These are phyloP conservation scores for Coemansia sp. DNA, from an alignment of 192 early-diverging fungal species.

Conservation along the genomic window DNA sequence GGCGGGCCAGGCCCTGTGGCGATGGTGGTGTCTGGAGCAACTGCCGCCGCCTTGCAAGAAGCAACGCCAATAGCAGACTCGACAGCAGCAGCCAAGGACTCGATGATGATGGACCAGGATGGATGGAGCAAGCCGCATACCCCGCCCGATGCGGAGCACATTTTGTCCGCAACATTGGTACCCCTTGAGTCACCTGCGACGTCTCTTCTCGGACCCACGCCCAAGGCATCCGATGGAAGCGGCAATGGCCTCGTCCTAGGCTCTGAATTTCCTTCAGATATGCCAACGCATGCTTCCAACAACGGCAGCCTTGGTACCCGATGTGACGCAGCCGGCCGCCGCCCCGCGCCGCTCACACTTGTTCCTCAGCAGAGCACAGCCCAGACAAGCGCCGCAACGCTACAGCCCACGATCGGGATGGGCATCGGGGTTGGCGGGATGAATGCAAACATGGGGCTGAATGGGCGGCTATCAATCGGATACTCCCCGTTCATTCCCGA, in stretches of 20 bases:
- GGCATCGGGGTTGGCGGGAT: constrained; percentile 11
- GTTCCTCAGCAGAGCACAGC: constrained; percentile 11
- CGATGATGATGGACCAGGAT: neutral
- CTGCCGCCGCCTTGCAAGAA: constrained; percentile 22
- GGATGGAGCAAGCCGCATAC: neutral
- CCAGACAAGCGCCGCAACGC: neutral
- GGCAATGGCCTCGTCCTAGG: neutral
- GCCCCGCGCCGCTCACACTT: constrained; percentile 41
- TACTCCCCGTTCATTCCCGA: constrained; percentile 40
- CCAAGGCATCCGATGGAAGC: neutral
- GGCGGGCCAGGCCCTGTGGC: constrained; percentile 18
- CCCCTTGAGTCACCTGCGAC: neutral
- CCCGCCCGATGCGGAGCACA: neutral
- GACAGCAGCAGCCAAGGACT: constrained; percentile 7
- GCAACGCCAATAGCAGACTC: constrained; percentile 27
- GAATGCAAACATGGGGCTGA: constrained; percentile 7
- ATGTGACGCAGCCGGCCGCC: constrained; percentile 14
- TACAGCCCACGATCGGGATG: neutral
- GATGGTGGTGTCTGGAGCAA: constrained; percentile 16
- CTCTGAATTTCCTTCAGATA: neutral
- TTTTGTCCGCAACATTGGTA: neutral
- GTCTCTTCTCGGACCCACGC: neutral
- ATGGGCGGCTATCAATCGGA: constrained; percentile 12
- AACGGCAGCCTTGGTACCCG: neutral
- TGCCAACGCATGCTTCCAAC: neutral